Base-by-base conservation (phyloP, 1,284 basidiomycete genomes). In the Coniferiporia weirii region DNA sequence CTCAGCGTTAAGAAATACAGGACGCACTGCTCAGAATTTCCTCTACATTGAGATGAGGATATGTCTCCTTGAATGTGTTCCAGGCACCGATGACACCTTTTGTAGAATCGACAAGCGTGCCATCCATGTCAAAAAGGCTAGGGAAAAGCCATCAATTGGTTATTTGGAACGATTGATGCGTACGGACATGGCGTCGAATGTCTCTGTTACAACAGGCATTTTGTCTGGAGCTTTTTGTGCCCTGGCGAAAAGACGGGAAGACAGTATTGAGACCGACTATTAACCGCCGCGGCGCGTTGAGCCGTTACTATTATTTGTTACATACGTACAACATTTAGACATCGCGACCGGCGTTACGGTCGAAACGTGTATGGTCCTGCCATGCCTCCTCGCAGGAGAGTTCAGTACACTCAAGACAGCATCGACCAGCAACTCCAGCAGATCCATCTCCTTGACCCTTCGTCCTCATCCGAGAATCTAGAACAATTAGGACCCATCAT, bases 401-500 rank as follows among this genome's bases (percentile, higher is more conserved):
- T 78, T 35, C 85, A 88, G 64, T 91, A 88, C 71, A 89, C 86
- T 4, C 87, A 87, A 69, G 87, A 91, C 65, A 83, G 76, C 67
- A 88, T 93, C 68, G 88, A 92, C 75, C 85, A 89, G 68, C 91
- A 93, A 70, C 78, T 92, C 10, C 88, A 91, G 68, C 90, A 93
- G 71, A 92, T 93, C 59, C 90, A 93, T 71, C 80, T 93, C 15
- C 82, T 93, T 32, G 90, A 93, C 73, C 83, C 87, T 20, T 87
- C 89, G 0, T 93, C 89, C 3, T 88, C 88, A 17, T 89, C 90
- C 10, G 93, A 96, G 74, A 95, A 96, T 72, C 82, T 96, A 46
- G 94, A 96, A 73, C 91, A 95, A 56, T 84, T 96, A 13, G 93
- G 91, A 12, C 93, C 94, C 36, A 86, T 97, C 50, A 92, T 97